Evolutionary conservation across 225 moss, liverwort and hornwort genomes (phyloP).

Genomic region (Thuidium tamariscinum): DNA sequence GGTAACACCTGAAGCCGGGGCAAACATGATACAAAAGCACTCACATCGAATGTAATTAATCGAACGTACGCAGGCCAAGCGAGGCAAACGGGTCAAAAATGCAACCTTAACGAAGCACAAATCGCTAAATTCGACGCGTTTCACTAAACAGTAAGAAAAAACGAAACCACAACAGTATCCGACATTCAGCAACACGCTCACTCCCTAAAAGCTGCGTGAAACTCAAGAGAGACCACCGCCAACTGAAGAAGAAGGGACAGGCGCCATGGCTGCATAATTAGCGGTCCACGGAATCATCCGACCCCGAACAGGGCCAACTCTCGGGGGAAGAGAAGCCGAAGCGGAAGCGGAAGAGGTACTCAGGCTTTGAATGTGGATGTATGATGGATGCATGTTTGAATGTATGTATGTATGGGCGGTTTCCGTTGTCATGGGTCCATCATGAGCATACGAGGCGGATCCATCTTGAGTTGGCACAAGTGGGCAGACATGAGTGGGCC

Average conservation of each 20-base stretch:
- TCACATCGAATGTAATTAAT: background rate
- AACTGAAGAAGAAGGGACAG: background rate
- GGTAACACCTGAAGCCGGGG: background rate
- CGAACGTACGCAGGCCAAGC: background rate
- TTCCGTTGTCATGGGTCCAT: background rate
- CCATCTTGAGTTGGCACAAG: background rate
- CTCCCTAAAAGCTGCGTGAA: background rate
- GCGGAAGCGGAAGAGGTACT: background rate
- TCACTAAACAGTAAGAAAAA: background rate
- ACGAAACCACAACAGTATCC: background rate
- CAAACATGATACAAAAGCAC: background rate
- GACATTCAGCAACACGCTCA: background rate
- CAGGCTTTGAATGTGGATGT: constrained; percentile 6
- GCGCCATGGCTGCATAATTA: background rate
- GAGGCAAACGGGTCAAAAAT: background rate
- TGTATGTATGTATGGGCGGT: background rate
- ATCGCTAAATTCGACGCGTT: background rate
- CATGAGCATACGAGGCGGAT: background rate
- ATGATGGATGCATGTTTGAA: background rate
- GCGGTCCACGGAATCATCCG: background rate
- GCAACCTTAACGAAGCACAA: background rate
- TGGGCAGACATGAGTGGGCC: background rate
- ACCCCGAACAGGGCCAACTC: background rate
- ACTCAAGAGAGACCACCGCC: background rate
- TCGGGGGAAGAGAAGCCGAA: background rate